Percentiles rank a stretch among this genome's conserved stretches.
Evolutionary conservation across 1,284 basidiomycete species (phyloP).

Genomic region (Ganoderma meredithae): DNA sequence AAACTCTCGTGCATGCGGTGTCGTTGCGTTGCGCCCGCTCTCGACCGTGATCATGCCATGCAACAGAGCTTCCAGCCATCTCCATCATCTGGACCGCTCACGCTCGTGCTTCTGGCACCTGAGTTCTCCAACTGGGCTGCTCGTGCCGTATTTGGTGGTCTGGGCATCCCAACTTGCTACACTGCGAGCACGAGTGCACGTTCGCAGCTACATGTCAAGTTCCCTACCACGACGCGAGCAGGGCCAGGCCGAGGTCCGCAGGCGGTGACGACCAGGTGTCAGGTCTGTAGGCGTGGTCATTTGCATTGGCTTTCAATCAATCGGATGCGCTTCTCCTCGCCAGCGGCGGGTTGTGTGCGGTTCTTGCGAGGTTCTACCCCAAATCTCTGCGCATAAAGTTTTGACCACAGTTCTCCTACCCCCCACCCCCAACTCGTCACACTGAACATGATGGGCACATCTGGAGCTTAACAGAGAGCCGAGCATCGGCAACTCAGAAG

Average conservation of each 20-base stretch:
- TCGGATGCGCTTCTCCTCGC: neutral
- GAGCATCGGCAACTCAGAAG: neutral
- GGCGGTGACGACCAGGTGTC: neutral
- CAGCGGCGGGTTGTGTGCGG: slow-evolving; percentile 14
- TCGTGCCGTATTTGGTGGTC: neutral
- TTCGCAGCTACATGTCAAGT: neutral
- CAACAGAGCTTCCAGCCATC: neutral
- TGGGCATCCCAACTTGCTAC: neutral
- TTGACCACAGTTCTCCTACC: no score
- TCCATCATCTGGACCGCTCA: neutral
- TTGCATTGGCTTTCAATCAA: neutral
- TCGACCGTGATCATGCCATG: neutral
- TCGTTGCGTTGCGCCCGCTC: neutral
- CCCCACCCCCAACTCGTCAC: no score
- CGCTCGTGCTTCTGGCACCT: neutral
- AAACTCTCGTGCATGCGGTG: neutral
- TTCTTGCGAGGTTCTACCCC: slow-evolving; percentile 27
- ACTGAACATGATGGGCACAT: neutral
- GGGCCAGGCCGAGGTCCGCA: slow-evolving; percentile 1
- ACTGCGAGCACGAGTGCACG: slow-evolving; percentile 5
- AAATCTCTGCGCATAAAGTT: neutral
- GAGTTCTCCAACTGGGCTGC: neutral
- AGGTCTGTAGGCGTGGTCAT: neutral
- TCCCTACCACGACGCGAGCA: neutral
- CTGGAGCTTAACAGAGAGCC: neutral